These are phyloP conservation scores for Aspergillus nidulans DNA, from an alignment of 495 filamentous ascomycete genomes.

Conservation along the genomic window DNA sequence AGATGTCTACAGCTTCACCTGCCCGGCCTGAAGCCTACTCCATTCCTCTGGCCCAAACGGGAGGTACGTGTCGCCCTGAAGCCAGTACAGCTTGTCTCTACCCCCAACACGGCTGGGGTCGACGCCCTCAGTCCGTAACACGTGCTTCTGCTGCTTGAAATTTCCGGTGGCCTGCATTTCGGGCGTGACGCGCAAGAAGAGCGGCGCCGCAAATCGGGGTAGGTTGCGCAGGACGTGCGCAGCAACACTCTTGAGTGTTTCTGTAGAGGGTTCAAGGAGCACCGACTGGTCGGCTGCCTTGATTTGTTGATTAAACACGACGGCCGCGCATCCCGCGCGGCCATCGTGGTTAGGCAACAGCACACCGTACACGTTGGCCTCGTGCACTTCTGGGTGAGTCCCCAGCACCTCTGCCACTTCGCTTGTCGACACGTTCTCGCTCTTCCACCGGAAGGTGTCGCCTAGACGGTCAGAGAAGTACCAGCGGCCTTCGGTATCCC, in stretches of 20 bases:
- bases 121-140: constrained; percentile 67
- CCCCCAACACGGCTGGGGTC: constrained; percentile 53
- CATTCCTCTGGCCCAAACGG: constrained; percentile 64
- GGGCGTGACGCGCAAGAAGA: constrained; percentile 67
- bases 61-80: constrained; percentile 60
- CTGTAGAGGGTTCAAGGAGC: constrained; percentile 30
- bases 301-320: constrained; percentile 50
- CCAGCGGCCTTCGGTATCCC: constrained; percentile 66
- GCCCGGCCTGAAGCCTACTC: constrained; percentile 60
- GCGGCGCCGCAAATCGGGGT: constrained; percentile 70
- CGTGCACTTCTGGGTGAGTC: constrained; percentile 58
- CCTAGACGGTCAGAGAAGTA: constrained; percentile 90
- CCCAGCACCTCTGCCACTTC: constrained; percentile 69
- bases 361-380: constrained; percentile 90
- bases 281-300: constrained; percentile 24
- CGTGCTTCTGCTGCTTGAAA: constrained; percentile 79
- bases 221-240: constrained; percentile 53
- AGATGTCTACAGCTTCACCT: constrained; percentile 38
- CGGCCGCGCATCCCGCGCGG: constrained; percentile 74
- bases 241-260: constrained; percentile 54
- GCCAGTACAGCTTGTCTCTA: constrained; percentile 66
- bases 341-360: constrained; percentile 79
- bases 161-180: constrained; percentile 70
- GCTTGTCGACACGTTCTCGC: constrained; percentile 87
- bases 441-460: constrained; percentile 95